Evolutionary conservation across 352 stramenopile genomes (phyloP).

Genomic region (Globisporangium alternatum): DNA sequence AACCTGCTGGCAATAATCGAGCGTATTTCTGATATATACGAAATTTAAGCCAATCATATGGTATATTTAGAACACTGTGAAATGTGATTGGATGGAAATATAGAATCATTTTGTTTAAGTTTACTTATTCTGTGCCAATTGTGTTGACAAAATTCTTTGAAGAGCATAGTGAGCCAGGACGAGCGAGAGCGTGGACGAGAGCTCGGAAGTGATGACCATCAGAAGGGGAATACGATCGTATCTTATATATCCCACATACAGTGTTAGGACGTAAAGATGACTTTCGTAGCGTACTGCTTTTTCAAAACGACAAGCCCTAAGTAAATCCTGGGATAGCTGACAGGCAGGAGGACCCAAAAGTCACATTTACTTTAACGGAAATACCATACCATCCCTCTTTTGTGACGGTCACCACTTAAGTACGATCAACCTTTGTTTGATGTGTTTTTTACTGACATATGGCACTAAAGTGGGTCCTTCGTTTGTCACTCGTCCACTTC

Average conservation of each 20-base stretch:
- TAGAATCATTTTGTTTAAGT: not conserved
- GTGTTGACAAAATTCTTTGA: not conserved
- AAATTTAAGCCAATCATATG: not conserved
- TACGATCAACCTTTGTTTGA: not conserved
- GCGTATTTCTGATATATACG: not conserved
- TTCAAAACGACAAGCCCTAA: too few relatives aligned
- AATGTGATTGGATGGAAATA: not conserved
- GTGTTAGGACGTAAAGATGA: too few relatives aligned
- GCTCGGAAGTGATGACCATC: too few relatives aligned
- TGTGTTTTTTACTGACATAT: not conserved
- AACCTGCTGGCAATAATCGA: not conserved
- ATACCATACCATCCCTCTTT: not conserved
- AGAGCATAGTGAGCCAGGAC: not conserved
- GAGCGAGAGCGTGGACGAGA: not conserved
- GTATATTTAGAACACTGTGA: not conserved
- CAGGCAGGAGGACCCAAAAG: too few relatives aligned
- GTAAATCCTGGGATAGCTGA: too few relatives aligned
- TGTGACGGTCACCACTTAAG: not conserved
- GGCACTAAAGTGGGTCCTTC: constrained; percentile 1
- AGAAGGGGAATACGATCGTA: too few relatives aligned
- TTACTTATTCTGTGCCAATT: not conserved
- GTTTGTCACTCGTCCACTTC: not conserved
- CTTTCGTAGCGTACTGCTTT: too few relatives aligned
- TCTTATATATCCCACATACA: too few relatives aligned
- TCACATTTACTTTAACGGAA: not conserved